A percentile compares a stretch with the other conserved stretches of the same genome.
Evolutionary conservation across 805 yeast species (phyloP).

Genomic region (Candida nanaspora): DNA sequence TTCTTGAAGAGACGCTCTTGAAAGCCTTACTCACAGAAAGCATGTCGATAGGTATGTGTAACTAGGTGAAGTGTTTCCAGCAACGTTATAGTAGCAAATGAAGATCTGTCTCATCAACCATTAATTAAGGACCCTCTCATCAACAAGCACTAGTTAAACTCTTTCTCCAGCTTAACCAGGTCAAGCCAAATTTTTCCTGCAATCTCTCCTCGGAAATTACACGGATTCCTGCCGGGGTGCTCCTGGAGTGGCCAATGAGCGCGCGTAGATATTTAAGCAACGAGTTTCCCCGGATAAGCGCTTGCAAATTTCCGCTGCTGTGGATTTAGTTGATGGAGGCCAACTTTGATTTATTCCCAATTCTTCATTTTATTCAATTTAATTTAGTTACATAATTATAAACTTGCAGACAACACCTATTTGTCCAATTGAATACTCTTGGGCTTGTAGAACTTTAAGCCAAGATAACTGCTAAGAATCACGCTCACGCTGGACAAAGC

Average conservation of each 20-base stretch:
- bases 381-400: not conserved
- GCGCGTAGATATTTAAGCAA: slow-evolving; percentile 1
- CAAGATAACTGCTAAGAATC: slow-evolving; percentile 44
- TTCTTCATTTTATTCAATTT: no score
- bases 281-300: slow-evolving; percentile 1
- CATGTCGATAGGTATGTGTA: slow-evolving; percentile 8
- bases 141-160: no score
- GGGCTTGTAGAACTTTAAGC: slow-evolving; percentile 41
- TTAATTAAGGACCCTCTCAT: no score
- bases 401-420: not conserved
- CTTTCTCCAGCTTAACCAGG: not conserved
- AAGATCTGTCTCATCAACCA: no score
- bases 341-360: no score
- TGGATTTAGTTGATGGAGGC: not conserved
- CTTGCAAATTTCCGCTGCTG: slow-evolving; percentile 1
- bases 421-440: slow-evolving; percentile 3
- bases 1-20: slow-evolving; percentile 13
- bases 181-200: not conserved
- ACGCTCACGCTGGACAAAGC: slow-evolving; percentile 54
- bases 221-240: slow-evolving; percentile 2
- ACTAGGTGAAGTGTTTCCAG: no score
- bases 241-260: slow-evolving; percentile 3
- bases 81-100: no score
- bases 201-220: not conserved
- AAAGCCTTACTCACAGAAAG: slow-evolving; percentile 18